A percentile compares a stretch with the other conserved stretches of the same genome.
phyloP scores from a whole-genome alignment of 306 rosid species.

The Sesbania bispinosa region DNA sequence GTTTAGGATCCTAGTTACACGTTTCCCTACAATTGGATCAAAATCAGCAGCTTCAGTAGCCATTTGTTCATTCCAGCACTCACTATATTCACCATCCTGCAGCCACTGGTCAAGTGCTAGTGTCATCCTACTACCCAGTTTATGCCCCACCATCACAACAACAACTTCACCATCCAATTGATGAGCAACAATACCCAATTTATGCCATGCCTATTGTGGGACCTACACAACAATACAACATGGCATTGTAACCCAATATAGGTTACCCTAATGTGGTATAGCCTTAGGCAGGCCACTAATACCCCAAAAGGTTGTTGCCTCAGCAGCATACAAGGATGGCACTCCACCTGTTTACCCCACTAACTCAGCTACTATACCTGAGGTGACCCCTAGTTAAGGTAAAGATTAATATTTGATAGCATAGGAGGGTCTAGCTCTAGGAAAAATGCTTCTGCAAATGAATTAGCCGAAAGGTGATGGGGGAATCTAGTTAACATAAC shows the following conservation, averaged over 20 bases:
- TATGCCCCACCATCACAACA: constrained; percentile 57
- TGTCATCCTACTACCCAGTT: constrained; percentile 65
- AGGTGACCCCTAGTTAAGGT: no score
- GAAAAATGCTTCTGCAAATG: no score
- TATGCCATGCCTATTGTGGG: constrained; percentile 75
- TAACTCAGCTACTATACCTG: constrained; percentile 40
- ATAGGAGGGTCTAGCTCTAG: no score
- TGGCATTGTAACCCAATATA: constrained; percentile 58
- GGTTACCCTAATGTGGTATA: constrained; percentile 32
- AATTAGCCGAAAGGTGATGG: no score
- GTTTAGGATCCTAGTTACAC: constrained; percentile 53
- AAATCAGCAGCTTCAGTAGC: constrained; percentile 45
- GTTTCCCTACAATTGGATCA: constrained; percentile 56
- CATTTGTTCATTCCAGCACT: constrained; percentile 52
- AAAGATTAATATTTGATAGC: no score
- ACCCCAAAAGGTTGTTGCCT: constrained; percentile 43
- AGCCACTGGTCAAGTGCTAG: constrained; percentile 47
- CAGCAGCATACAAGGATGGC: constrained; percentile 53
- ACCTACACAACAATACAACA: constrained; percentile 57
- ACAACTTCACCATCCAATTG: constrained; percentile 54
- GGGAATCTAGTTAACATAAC: no score
- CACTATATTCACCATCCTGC: constrained; percentile 64
- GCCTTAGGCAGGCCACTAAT: no score
- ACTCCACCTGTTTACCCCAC: constrained; percentile 66
- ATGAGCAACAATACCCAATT: constrained; percentile 79